Conservation (phyloP, 495 filamentous ascomycete genomes). For the Penicillium argentinense region DNA sequence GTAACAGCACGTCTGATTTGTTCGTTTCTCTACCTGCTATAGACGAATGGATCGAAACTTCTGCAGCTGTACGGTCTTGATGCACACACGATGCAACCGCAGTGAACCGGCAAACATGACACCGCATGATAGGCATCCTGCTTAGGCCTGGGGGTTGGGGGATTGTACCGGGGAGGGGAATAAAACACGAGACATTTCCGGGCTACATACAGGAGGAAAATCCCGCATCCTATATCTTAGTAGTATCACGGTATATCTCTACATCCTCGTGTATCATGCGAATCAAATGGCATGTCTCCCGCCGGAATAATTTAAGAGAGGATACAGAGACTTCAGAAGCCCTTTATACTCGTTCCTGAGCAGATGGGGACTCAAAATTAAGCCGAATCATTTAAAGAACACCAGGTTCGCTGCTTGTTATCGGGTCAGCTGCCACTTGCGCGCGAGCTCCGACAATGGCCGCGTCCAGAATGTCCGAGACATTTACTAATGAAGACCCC, state of each 20-base stretch:
- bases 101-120: constrained; percentile 12
- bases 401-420: background rate
- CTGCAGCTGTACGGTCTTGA: constrained; percentile 2
- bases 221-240: no score
- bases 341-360: background rate
- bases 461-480: constrained; percentile 4
- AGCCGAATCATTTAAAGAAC: background rate
- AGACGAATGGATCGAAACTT: background rate
- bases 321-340: no score
- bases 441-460: constrained; percentile 6
- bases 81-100: background rate
- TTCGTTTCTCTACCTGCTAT: background rate
- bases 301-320: background rate
- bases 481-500: no score
- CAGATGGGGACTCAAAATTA: background rate
- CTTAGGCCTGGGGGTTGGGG: background rate
- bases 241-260: no score
- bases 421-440: constrained; percentile 9
- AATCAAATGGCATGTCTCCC: no score
- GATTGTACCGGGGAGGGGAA: background rate
- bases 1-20: background rate
- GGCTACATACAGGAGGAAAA: constrained; percentile 5
- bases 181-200: constrained; percentile 11
- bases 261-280: no score
- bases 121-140: constrained; percentile 8